Evolutionary conservation across 2,329 filamentous ascomycete species (phyloP).

Genomic region (Myotisia sp.): DNA sequence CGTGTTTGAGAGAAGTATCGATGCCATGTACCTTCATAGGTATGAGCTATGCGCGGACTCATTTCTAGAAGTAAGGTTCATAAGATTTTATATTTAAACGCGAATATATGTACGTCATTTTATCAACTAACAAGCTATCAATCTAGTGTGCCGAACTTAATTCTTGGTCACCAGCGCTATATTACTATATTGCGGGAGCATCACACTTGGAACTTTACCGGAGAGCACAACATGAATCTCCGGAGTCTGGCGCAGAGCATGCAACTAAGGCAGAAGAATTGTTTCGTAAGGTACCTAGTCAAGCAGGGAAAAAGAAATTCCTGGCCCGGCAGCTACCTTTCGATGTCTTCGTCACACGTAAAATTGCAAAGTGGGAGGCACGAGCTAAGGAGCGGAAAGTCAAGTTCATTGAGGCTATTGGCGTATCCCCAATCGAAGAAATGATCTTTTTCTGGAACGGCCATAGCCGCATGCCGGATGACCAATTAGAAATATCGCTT

Average conservation of each 20-base stretch:
- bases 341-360: slow-evolving; percentile 70
- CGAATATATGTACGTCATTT: no score
- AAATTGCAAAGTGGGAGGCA: slow-evolving; percentile 76
- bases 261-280: slow-evolving; percentile 54
- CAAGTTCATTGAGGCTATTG: slow-evolving; percentile 64
- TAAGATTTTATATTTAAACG: no score
- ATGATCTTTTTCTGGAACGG: slow-evolving; percentile 95
- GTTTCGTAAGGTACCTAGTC: slow-evolving; percentile 54
- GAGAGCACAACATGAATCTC: slow-evolving; percentile 18
- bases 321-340: slow-evolving; percentile 83
- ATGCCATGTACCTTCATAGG: slow-evolving; percentile 63
- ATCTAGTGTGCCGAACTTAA: slow-evolving; percentile 62
- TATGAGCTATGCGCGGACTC: slow-evolving; percentile 59
- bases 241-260: slow-evolving; percentile 38
- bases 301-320: slow-evolving; percentile 75
- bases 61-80: slow-evolving; percentile 51
- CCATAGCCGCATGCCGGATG: slow-evolving; percentile 58
- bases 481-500: slow-evolving; percentile 51
- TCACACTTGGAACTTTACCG: slow-evolving; percentile 74
- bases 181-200: slow-evolving; percentile 73
- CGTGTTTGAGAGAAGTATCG: slow-evolving; percentile 69
- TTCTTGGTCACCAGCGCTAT: slow-evolving; percentile 79
- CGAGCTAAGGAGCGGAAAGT: slow-evolving; percentile 53
- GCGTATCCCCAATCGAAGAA: slow-evolving; percentile 67
- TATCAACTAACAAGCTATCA: no score